Percentiles rank a stretch among this genome's conserved stretches.
Conservation (phyloP, 228 moss, liverwort and hornwort genomes). For the Sphagnum magellanicum region DNA sequence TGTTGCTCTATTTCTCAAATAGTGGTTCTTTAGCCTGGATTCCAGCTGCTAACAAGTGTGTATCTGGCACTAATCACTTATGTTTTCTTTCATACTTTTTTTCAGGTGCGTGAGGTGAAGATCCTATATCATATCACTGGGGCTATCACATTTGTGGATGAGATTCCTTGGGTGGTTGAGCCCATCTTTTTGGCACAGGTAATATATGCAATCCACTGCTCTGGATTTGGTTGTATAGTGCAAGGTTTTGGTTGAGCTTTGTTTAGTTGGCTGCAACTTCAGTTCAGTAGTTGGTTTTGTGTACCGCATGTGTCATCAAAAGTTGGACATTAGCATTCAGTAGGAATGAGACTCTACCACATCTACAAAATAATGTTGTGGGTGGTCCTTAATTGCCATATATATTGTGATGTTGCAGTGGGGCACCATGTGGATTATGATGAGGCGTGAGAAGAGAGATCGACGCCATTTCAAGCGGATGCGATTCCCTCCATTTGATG, state of each 20-base stretch:
- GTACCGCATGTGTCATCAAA: not conserved
- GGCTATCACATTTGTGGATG: constrained; percentile 95
- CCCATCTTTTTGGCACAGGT: constrained; percentile 99
- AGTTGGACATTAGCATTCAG: not conserved
- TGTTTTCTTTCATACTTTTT: no score
- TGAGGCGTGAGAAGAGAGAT: constrained; percentile 98
- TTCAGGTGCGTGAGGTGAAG: constrained; percentile 83
- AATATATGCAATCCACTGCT: not conserved
- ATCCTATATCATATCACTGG: constrained; percentile 98
- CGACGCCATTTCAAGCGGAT: constrained; percentile 97
- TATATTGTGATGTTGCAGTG: constrained; percentile 38
- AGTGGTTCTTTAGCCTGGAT: no score
- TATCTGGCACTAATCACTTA: no score
- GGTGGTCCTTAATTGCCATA: no score
- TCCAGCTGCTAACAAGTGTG: no score
- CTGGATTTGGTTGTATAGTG: no score
- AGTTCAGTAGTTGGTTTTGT: no score
- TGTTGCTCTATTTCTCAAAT: no score
- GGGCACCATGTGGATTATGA: constrained; percentile 99
- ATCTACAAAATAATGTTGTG: no score
- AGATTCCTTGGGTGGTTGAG: constrained; percentile 99
- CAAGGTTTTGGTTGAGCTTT: no score
- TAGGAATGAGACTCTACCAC: not conserved
- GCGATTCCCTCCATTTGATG: constrained; percentile 98
- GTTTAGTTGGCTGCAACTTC: no score